These are phyloP conservation scores for Xylaria nigripes DNA, from an alignment of 495 filamentous ascomycete genomes.

Conservation along the genomic window DNA sequence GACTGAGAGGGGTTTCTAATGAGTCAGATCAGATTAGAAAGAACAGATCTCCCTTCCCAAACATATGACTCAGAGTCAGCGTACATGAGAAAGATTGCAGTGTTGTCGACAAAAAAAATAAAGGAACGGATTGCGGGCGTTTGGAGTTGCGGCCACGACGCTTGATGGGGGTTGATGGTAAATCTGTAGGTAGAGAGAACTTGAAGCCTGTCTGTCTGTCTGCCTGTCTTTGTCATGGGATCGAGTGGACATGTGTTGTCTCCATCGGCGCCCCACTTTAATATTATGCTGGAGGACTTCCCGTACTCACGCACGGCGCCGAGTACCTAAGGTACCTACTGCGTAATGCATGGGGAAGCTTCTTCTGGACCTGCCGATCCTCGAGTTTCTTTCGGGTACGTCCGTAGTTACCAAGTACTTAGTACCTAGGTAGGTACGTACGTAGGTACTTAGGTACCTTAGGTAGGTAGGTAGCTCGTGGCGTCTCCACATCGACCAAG, in stretches of 20 bases:
- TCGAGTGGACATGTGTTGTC: background rate
- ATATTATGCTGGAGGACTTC: too few relatives aligned
- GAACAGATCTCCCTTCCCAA: conserved; percentile 9
- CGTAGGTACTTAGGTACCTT: too few relatives aligned
- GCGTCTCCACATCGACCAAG: too few relatives aligned
- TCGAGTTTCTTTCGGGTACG: background rate
- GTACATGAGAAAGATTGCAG: background rate
- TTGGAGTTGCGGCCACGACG: conserved; percentile 11
- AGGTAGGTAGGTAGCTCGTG: too few relatives aligned
- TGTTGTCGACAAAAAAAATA: background rate
- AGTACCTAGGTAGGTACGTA: too few relatives aligned
- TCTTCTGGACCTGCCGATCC: conserved; percentile 5
- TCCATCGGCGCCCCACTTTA: too few relatives aligned
- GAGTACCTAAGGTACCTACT: background rate
- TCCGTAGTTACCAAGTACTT: too few relatives aligned
- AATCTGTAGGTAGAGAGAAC: too few relatives aligned
- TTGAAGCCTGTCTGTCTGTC: too few relatives aligned
- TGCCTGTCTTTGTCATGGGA: background rate
- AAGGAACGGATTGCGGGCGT: background rate
- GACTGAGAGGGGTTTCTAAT: conserved; percentile 1
- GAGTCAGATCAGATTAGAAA: too few relatives aligned
- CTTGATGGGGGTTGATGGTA: background rate
- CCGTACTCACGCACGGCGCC: too few relatives aligned
- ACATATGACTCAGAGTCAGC: conserved; percentile 1
- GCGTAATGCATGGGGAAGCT: conserved; percentile 9